These are phyloP conservation scores for Pichia pseudocactophila DNA, from an alignment of 805 yeast genomes.

Conservation along the genomic window DNA sequence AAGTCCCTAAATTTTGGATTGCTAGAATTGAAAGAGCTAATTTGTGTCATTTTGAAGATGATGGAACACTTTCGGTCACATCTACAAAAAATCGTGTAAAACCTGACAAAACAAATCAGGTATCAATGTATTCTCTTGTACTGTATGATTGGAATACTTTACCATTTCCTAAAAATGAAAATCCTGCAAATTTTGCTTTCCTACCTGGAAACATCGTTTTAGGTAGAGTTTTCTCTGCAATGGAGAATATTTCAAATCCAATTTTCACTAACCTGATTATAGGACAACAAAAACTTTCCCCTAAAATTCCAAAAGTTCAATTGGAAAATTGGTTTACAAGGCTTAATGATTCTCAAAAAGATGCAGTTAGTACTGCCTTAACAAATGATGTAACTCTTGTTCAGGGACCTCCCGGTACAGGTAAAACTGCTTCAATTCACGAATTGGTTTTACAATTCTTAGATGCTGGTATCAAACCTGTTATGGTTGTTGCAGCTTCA, in stretches of 20 bases:
- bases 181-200: constrained; percentile 28
- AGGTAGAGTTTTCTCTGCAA: constrained; percentile 54
- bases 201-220: constrained; percentile 58
- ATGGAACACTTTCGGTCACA: constrained; percentile 4
- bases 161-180: constrained; percentile 18
- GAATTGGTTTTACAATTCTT: constrained; percentile 70
- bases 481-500: constrained; percentile 64
- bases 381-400: constrained; percentile 48
- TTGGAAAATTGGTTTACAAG: constrained; percentile 25
- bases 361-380: constrained; percentile 62
- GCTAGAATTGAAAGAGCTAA: constrained; percentile 33
- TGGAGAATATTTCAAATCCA: constrained; percentile 48
- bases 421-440: constrained; percentile 73
- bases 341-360: constrained; percentile 62
- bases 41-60: constrained; percentile 19
- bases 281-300: constrained; percentile 17
- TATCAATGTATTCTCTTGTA: constrained; percentile 35
- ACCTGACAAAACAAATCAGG: constrained; percentile 2
- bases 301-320: constrained; percentile 1
- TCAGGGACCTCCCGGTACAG: constrained; percentile 78
- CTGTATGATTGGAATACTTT: constrained; percentile 50
- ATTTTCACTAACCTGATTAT: constrained; percentile 32
- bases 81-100: constrained; percentile 5
- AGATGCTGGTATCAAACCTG: constrained; percentile 50
- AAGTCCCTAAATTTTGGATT: constrained; percentile 43